Evolutionary conservation across 352 stramenopile species (phyloP).

Genomic region (Phytophthora ohioensis): DNA sequence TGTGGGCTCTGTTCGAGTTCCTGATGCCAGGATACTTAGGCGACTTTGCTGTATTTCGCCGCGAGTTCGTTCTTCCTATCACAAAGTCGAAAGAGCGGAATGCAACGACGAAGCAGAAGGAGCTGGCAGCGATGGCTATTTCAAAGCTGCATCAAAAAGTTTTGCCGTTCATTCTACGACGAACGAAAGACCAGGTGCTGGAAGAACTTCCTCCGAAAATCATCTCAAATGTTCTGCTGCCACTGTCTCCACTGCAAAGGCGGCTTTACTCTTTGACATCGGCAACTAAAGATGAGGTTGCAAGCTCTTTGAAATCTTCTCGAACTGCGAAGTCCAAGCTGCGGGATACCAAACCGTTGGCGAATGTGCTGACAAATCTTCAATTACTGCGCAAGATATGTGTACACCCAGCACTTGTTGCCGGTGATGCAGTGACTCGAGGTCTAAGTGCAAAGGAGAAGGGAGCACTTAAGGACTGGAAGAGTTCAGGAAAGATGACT

Average conservation of each 20-base stretch:
- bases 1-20: conserved; percentile 98
- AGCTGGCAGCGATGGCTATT: conserved; percentile 86
- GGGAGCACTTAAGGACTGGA: conserved; percentile 51
- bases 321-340: neutral
- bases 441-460: conserved; percentile 42
- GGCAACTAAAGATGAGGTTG: conserved; percentile 22
- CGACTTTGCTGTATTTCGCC: conserved; percentile 73
- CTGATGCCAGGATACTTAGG: conserved; percentile 98
- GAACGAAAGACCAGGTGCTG: conserved; percentile 97
- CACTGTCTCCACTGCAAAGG: conserved; percentile 90
- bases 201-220: conserved; percentile 98
- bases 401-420: conserved; percentile 94
- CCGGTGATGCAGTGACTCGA: conserved; percentile 32
- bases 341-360: conserved; percentile 22
- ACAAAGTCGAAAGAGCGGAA: conserved; percentile 59
- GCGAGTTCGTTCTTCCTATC: conserved; percentile 74
- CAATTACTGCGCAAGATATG: conserved; percentile 93
- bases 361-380: conserved; percentile 67
- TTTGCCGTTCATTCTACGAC: conserved; percentile 97
- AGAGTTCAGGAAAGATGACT: conserved; percentile 93
- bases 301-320: conserved; percentile 9
- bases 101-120: conserved; percentile 81
- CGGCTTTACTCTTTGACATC: conserved; percentile 79
- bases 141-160: conserved; percentile 95
- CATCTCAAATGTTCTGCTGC: conserved; percentile 93